phyloP scores from a whole-genome alignment of 2,329 filamentous ascomycete species.

The Lecanosticta acicola region DNA sequence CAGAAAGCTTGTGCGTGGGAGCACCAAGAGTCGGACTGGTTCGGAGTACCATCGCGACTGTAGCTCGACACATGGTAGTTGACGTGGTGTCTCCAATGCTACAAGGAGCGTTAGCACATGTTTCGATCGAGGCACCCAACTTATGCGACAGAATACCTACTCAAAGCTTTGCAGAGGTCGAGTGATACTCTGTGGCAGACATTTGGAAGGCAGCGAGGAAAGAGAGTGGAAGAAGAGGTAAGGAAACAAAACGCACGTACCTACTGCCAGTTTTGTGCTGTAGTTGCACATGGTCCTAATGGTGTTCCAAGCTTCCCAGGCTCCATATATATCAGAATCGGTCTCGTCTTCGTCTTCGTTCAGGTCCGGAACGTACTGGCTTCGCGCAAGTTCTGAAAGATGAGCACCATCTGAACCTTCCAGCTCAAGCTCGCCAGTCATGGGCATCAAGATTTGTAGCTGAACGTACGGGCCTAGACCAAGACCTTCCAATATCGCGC shows the following conservation, averaged over 20 bases:
- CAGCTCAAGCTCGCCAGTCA: constrained; percentile 66
- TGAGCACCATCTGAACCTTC: constrained; percentile 50
- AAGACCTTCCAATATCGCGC: constrained; percentile 75
- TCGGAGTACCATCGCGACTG: constrained; percentile 61
- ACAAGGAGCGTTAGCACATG: constrained; percentile 5
- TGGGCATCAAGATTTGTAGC: constrained; percentile 74
- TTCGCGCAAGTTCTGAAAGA: constrained; percentile 45
- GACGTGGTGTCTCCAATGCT: constrained; percentile 55
- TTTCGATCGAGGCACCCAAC: background rate
- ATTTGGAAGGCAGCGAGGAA: background rate
- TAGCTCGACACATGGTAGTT: constrained; percentile 51
- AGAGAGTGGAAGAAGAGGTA: constrained; percentile 3
- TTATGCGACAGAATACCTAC: no score
- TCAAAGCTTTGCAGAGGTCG: background rate
- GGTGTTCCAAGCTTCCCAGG: constrained; percentile 92
- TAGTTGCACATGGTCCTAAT: constrained; percentile 84
- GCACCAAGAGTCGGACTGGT: constrained; percentile 52
- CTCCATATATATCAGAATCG: constrained; percentile 56
- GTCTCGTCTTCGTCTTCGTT: constrained; percentile 22
- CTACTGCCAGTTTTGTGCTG: constrained; percentile 70
- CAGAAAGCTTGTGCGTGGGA: constrained; percentile 51
- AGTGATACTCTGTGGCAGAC: background rate
- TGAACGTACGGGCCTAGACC: constrained; percentile 69
- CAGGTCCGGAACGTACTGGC: constrained; percentile 27
- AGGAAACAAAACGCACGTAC: constrained; percentile 54